phyloP scores from a whole-genome alignment of 2,329 filamentous ascomycete genomes.

The Beauveria australis region DNA sequence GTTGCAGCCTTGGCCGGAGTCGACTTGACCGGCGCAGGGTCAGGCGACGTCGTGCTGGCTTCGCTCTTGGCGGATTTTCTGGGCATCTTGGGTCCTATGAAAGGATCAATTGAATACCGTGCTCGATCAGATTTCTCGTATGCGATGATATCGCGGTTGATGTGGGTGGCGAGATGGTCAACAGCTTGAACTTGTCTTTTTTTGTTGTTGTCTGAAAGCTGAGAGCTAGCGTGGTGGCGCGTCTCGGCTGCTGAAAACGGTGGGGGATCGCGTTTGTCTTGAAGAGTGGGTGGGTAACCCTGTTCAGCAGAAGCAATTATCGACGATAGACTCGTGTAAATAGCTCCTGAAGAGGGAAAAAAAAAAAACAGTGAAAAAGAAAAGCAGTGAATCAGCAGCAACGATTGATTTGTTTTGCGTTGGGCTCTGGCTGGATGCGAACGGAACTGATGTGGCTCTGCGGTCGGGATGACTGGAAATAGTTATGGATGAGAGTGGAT shows the following conservation, averaged over 20 bases:
- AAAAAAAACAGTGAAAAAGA: not conserved
- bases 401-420: too few species aligned
- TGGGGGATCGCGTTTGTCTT: not conserved
- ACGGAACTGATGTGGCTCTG: too few species aligned
- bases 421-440: too few species aligned
- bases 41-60: conserved; percentile 5
- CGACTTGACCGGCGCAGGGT: conserved; percentile 1
- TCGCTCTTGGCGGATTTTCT: conserved; percentile 9
- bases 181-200: not conserved
- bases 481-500: too few species aligned
- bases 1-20: not conserved
- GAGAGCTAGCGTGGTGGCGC: not conserved
- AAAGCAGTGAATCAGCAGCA: not conserved
- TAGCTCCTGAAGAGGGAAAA: not conserved
- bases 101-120: not conserved
- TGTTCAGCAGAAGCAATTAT: not conserved
- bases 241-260: conserved; percentile 1
- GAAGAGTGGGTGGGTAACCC: not conserved
- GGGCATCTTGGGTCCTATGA: not conserved
- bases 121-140: not conserved
- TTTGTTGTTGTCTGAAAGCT: not conserved
- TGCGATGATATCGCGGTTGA: not conserved
- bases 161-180: not conserved
- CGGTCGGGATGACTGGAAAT: too few species aligned
- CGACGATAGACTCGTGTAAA: not conserved